phyloP scores from a whole-genome alignment of 192 early-diverging fungal genomes.

The Gorgonomyces haynaldii region DNA sequence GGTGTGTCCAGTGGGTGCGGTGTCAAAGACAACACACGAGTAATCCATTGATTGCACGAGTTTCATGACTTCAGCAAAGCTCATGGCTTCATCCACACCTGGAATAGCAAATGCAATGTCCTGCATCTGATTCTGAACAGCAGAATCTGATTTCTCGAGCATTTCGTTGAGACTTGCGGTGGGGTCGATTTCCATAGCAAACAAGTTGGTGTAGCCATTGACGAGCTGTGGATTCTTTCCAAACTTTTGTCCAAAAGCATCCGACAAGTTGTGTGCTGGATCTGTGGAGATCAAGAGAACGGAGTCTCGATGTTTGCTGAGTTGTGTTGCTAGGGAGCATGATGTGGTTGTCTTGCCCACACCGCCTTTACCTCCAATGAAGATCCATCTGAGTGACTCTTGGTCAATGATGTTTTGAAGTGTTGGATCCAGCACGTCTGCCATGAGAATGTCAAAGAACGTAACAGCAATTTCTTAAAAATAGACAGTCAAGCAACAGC shows the following conservation, averaged over 20 bases:
- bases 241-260: slow-evolving; percentile 99
- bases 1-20: slow-evolving; percentile 97
- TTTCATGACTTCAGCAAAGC: slow-evolving; percentile 99
- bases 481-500: neutral
- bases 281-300: slow-evolving; percentile 98
- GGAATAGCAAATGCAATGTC: slow-evolving; percentile 99
- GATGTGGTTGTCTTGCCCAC: slow-evolving; percentile 83
- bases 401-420: slow-evolving; percentile 97
- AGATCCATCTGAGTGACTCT: slow-evolving; percentile 92
- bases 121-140: slow-evolving; percentile 51
- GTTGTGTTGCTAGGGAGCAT: slow-evolving; percentile 89
- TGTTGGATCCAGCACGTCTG: slow-evolving; percentile 58
- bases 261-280: slow-evolving; percentile 97
- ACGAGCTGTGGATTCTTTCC: slow-evolving; percentile 89
- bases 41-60: slow-evolving; percentile 99
- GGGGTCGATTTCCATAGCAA: slow-evolving; percentile 99
- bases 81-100: slow-evolving; percentile 99
- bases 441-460: neutral
- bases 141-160: slow-evolving; percentile 67
- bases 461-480: neutral
- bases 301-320: slow-evolving; percentile 78
- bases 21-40: slow-evolving; percentile 97
- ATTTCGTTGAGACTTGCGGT: slow-evolving; percentile 96
- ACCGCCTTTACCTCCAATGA: slow-evolving; percentile 98
- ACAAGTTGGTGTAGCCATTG: slow-evolving; percentile 90